Percentiles rank a stretch among this genome's conserved stretches.
These are phyloP conservation scores for Phytophthora brassicae DNA, from an alignment of 352 stramenopile genomes.

Conservation along the genomic window DNA sequence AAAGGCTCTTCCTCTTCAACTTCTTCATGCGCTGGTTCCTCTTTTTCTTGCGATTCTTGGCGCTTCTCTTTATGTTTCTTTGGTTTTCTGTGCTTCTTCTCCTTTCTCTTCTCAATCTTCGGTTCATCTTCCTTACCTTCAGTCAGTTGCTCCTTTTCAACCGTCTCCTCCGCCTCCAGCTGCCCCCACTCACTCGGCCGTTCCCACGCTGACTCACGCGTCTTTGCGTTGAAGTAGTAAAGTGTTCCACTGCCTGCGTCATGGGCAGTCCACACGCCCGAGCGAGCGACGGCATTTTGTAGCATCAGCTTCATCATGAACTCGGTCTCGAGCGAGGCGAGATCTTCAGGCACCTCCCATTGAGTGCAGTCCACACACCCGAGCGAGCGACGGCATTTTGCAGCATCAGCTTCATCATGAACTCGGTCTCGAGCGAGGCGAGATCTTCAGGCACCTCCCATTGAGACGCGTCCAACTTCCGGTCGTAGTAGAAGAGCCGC, in stretches of 20 bases:
- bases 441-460: constrained; percentile 61
- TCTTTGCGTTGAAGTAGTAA: constrained; percentile 84
- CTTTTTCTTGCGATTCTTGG: neutral
- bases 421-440: constrained; percentile 53
- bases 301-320: constrained; percentile 89
- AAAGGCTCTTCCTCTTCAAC: constrained; percentile 30
- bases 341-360: constrained; percentile 56
- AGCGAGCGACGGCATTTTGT: constrained; percentile 63
- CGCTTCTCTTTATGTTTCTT: constrained; percentile 13
- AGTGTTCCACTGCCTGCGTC: constrained; percentile 69
- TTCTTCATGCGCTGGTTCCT: constrained; percentile 13
- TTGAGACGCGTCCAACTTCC: constrained; percentile 44
- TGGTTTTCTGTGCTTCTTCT: constrained; percentile 24
- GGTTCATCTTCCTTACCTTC: neutral
- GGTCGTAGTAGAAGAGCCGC: constrained; percentile 79
- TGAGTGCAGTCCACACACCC: constrained; percentile 63
- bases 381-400: constrained; percentile 66
- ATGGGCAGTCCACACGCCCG: constrained; percentile 68
- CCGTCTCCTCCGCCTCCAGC: constrained; percentile 9
- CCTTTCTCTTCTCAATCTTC: constrained; percentile 21
- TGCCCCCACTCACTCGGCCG: constrained; percentile 62
- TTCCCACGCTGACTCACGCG: constrained; percentile 70
- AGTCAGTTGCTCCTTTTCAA: constrained; percentile 21
- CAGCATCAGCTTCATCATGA: constrained; percentile 88
- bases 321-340: constrained; percentile 56